Evolutionary conservation across 192 early-diverging fungal species (phyloP).

Genomic region (Gamsiella multidivaricata): DNA sequence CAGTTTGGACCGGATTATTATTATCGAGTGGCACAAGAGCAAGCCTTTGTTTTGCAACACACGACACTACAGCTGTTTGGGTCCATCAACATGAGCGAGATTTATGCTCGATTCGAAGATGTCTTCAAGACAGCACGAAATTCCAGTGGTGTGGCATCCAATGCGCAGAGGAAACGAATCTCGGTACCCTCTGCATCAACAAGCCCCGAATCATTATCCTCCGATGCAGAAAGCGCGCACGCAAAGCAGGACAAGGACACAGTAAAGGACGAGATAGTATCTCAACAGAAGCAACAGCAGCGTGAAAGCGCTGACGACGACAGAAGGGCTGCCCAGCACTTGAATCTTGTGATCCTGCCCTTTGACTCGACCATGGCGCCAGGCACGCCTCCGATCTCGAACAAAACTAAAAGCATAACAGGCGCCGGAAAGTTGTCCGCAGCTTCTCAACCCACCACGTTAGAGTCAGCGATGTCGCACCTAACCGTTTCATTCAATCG

Average conservation of each 20-base stretch:
- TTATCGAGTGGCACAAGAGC: conserved; percentile 36
- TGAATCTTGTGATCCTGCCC: conserved; percentile 40
- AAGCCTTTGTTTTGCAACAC: conserved; percentile 46
- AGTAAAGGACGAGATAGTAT: neutral
- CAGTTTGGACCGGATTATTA: conserved; percentile 42
- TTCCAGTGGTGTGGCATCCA: neutral
- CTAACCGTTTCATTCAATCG: conserved; percentile 18
- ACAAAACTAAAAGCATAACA: neutral
- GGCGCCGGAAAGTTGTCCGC: neutral
- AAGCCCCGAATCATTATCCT: neutral
- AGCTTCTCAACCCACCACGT: neutral
- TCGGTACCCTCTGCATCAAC: neutral
- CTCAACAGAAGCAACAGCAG: neutral
- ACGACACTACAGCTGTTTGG: conserved; percentile 47
- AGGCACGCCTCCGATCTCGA: neutral
- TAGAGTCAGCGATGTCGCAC: conserved; percentile 3
- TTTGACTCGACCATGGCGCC: conserved; percentile 18
- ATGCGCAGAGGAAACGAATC: neutral
- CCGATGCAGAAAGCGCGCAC: neutral
- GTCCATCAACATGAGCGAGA: conserved; percentile 39
- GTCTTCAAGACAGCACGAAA: conserved; percentile 4
- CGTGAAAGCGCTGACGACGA: neutral
- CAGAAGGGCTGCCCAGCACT: conserved; percentile 8
- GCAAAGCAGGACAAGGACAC: neutral
- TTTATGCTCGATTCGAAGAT: conserved; percentile 28